Base-by-base conservation (phyloP, 2,329 filamentous ascomycete genomes). In the Fusarium oligoseptatum region DNA sequence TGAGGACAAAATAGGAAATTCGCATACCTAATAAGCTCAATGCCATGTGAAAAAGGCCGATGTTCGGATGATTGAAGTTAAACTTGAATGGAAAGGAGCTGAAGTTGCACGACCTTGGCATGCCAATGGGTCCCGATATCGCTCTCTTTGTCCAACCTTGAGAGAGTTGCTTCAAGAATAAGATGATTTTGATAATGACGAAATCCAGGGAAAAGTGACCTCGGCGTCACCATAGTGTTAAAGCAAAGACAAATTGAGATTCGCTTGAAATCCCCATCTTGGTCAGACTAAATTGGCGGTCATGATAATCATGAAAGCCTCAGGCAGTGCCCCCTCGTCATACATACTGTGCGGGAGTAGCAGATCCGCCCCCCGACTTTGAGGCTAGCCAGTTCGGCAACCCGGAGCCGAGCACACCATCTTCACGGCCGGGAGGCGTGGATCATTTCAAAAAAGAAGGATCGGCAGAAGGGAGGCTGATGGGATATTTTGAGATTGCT, bases 321-420 rank as follows among this genome's bases (percentile, higher is more conserved):
- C 56, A 39, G 50, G 6, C 50, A 32, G 50, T 55, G 50, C n/a
- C 50, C 45, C 17, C 17, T 32, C 68, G 45, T 66, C 64, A 60
- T 65, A 10, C 37, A 39, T 32, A 39, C 10, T 29, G 43, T 43
- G 24, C n/a, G 11, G 22, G 10, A 12, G 11, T 6, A 39, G 55
- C 37, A 52, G 34, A 64, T 70, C 58, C 43, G n/a, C 29, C 41
- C 60, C 29, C 41, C 60, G 22, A 6, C 37, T 8, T 34, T 27
- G 7, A 45, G 45, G 36, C 27, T 48, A 62, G 58, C 32, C n/a
- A 62, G 10, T 27, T 36, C 72, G 72, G 69, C 72, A 73, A 12
- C 22, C 20, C 60, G 65, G 62, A 52, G 66, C 72, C 72, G 72
- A 67, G 37, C 62, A 74, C 72, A 75, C 67, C 67, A 72, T 56